Evolutionary conservation across 2,329 filamentous ascomycete genomes (phyloP).

Genomic region (Beauveria bassiana): DNA sequence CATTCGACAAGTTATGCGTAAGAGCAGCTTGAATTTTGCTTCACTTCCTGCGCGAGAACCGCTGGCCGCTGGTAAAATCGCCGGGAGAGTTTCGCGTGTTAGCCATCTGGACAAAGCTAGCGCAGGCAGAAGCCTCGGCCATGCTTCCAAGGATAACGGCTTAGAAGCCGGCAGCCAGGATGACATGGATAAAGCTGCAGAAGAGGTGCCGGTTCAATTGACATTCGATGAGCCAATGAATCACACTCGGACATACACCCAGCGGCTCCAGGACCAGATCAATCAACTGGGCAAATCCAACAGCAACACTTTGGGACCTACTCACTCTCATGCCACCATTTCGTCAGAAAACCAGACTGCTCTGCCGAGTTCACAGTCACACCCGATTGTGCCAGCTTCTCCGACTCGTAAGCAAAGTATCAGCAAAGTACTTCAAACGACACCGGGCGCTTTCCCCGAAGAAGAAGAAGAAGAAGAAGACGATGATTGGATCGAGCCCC

Average conservation of each 20-base stretch:
- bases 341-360: conserved; percentile 25
- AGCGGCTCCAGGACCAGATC: conserved; percentile 87
- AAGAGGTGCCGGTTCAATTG: conserved; percentile 33
- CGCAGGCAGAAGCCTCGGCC: conserved; percentile 63
- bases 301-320: conserved; percentile 36
- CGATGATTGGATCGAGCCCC: conserved; percentile 58
- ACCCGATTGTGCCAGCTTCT: conserved; percentile 22
- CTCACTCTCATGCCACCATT: conserved; percentile 39
- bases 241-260: conserved; percentile 87
- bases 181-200: conserved; percentile 44
- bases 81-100: conserved; percentile 66
- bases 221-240: conserved; percentile 30
- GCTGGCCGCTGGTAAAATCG: conserved; percentile 73
- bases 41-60: conserved; percentile 88
- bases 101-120: conserved; percentile 74
- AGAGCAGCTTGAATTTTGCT: conserved; percentile 93
- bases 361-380: conserved; percentile 20
- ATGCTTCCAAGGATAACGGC: conserved; percentile 34
- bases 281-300: conserved; percentile 59
- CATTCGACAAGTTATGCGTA: conserved; percentile 69
- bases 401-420: conserved; percentile 19
- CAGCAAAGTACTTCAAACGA: conserved; percentile 27
- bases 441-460: conserved; percentile 54
- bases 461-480: conserved; percentile 45
- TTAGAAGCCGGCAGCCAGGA: conserved; percentile 41